These are phyloP conservation scores for Penicillium sclerotiorum DNA, from an alignment of 2,329 filamentous ascomycete genomes.

Conservation along the genomic window DNA sequence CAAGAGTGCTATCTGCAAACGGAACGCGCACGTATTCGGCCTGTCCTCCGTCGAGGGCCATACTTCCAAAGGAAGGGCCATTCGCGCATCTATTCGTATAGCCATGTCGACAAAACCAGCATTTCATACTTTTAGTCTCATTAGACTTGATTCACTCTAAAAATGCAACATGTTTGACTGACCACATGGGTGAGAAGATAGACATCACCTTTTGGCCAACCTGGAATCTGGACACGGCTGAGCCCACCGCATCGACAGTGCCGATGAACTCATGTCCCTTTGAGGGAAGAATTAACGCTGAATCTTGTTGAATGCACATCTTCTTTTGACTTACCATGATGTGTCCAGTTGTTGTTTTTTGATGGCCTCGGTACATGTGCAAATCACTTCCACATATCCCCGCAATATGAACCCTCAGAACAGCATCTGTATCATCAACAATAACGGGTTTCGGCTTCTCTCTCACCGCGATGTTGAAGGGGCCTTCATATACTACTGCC, in stretches of 20 bases:
- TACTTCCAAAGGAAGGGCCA: conserved; percentile 67
- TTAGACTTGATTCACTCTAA: not conserved
- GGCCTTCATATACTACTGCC: conserved; percentile 79
- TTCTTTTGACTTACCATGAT: conserved; percentile 7
- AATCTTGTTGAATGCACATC: not conserved
- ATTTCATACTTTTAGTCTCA: conserved; percentile 70
- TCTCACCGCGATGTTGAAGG: conserved; percentile 70
- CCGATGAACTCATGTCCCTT: conserved; percentile 81
- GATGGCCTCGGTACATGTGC: conserved; percentile 76
- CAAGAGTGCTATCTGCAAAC: conserved; percentile 71
- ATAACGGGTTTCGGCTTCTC: conserved; percentile 74
- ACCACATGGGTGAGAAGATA: conserved; percentile 77
- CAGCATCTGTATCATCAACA: conserved; percentile 67
- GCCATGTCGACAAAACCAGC: conserved; percentile 37
- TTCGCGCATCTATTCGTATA: conserved; percentile 73
- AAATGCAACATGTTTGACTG: conserved; percentile 25
- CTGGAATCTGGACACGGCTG: conserved; percentile 65
- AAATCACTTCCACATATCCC: conserved; percentile 82
- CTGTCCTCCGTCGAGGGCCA: conserved; percentile 69
- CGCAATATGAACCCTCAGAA: conserved; percentile 76
- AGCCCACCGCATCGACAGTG: conserved; percentile 66
- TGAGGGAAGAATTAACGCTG: conserved; percentile 47
- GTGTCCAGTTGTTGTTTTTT: conserved; percentile 36
- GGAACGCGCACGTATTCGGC: conserved; percentile 80
- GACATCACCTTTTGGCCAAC: conserved; percentile 75